These are phyloP conservation scores for Citrus mangshanensis DNA, from an alignment of 345 rosid species.

Conservation along the genomic window DNA sequence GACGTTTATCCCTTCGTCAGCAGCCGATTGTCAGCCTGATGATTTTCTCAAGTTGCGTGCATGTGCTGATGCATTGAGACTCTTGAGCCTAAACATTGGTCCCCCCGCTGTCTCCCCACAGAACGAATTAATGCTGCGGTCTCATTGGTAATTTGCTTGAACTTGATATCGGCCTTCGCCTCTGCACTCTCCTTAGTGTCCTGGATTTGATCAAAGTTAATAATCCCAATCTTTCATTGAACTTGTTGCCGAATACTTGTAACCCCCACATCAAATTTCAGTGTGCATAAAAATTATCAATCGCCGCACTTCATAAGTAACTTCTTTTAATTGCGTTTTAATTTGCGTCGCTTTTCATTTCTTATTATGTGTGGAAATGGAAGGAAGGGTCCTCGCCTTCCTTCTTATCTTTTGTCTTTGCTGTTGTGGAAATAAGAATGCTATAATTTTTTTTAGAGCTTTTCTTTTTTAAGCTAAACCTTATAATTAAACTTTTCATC, in stretches of 20 bases:
- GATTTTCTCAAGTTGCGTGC: background rate
- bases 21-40: background rate
- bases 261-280: background rate
- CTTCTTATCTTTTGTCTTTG: background rate
- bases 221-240: background rate
- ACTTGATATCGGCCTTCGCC: background rate
- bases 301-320: too few relatives aligned
- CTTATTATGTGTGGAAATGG: too few relatives aligned
- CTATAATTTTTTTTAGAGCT: background rate
- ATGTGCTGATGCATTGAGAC: background rate
- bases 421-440: background rate
- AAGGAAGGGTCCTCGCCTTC: too few relatives aligned
- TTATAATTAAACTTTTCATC: too few relatives aligned
- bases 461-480: too few relatives aligned
- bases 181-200: constrained; percentile 11
- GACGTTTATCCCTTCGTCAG: constrained; percentile 1
- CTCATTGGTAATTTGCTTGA: too few relatives aligned
- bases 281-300: too few relatives aligned
- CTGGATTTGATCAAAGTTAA: background rate
- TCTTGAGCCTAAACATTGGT: background rate
- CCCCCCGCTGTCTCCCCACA: background rate
- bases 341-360: too few relatives aligned
- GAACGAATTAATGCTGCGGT: background rate
- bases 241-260: background rate
- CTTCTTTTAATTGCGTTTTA: too few relatives aligned